Conservation (phyloP, 2,329 filamentous ascomycete genomes). For the Trichoderma sp. region DNA sequence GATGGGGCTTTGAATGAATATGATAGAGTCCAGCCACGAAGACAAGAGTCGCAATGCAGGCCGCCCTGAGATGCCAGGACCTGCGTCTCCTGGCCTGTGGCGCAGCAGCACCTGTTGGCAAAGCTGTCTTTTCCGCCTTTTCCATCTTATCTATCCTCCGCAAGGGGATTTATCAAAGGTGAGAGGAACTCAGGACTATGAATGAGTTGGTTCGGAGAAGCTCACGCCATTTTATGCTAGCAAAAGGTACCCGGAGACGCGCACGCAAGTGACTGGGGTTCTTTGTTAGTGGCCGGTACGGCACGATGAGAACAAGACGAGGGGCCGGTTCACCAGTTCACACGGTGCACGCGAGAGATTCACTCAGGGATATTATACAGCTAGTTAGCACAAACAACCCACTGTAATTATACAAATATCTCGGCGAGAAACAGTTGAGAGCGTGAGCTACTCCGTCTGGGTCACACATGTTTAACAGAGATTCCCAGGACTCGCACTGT, state of each 20-base stretch:
- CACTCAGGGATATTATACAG: background rate
- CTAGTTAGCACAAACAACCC: background rate
- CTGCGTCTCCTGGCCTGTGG: background rate
- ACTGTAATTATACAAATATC: background rate
- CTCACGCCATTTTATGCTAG: background rate
- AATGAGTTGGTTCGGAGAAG: background rate
- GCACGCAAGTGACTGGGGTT: background rate
- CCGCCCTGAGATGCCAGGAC: slow-evolving; percentile 1
- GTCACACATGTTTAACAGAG: background rate
- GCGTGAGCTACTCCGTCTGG: background rate
- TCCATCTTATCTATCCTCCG: background rate
- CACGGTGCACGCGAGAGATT: background rate
- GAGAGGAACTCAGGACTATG: background rate
- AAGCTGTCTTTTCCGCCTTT: background rate
- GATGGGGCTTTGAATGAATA: slow-evolving; percentile 9
- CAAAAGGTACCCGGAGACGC: slow-evolving; percentile 8
- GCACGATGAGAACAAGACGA: background rate
- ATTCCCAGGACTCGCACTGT: background rate
- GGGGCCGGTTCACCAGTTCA: background rate
- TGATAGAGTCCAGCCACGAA: background rate
- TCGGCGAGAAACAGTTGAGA: background rate
- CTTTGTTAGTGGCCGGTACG: background rate
- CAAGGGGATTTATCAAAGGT: background rate
- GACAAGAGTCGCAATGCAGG: background rate
- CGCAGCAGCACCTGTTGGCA: background rate